Evolutionary conservation across 2,329 filamentous ascomycete genomes (phyloP), one percentile per base, ranked within the genome.

Genomic region (Seiridium cupressi): DNA sequence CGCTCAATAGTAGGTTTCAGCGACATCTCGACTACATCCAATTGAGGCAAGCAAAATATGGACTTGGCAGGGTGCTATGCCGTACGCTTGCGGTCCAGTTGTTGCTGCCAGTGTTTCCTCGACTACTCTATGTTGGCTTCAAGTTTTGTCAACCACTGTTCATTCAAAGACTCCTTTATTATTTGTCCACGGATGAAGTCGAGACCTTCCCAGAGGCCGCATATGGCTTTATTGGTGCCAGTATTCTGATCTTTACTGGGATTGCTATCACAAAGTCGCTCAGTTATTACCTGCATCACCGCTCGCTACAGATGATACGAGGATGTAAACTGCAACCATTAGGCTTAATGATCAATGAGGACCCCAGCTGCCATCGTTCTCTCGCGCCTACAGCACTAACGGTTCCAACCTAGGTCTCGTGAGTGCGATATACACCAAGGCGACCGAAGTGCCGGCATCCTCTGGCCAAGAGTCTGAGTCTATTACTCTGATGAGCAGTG

Each of bases 271-370:
- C 76, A 0, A 68, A 66, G 0, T 73, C 74, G 0, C 64, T 79
- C n/a, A 79, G 75, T 60, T 70, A 66, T 49, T 80, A 80, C 59
- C 73, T 73, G 58, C 69, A 73, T 3, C 63, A 73, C 13, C 74
- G 75, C 1, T 65, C 65, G 18, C 61, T 74, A 5, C 64, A 64
- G 31, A 69, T 71, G 64, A 44, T 65, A 31, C 68, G 74, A 3
- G 72, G 70, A 4, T 26, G 18, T 26, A 26, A 26, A 2, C 18
- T 26, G 18, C 18, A 26, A 26, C 18, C 18, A 26, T 26, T 26
- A 26, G 18, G 18, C 2, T 26, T 26, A 26, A 26, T 26, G 18
- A 26, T 26, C 18, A 26, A 26, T 26, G 18, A 26, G 18, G 18
- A 26, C 18, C 18, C 18, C 18, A 26, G 18, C 18, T 26, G 18